Base-by-base conservation (phyloP, 2,329 filamentous ascomycete genomes). In the Esteya vermicola region DNA sequence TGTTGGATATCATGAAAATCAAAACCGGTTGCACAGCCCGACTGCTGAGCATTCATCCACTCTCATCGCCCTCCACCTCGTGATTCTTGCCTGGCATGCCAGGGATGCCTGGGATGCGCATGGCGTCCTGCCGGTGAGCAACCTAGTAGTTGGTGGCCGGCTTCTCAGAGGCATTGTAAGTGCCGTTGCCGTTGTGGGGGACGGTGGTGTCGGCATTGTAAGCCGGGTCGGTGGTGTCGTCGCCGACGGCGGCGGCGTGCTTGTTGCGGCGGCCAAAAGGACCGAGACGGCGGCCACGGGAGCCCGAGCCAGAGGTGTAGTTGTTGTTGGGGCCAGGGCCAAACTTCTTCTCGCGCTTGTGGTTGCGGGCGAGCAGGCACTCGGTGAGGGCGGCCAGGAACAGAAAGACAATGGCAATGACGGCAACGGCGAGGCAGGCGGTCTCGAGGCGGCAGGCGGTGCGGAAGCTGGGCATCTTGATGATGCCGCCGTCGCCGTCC, bases 361-460 rank as follows among this genome's bases (percentile, higher is more conserved):
- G 54, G 45, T 53, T 48, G 42, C 52, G 54, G 40, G 45, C 46
- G 8, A 57, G 50, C n/a, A 43, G 37, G 18, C 54, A 30, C 44
- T 55, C 55, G 21, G 45, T 44, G 28, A 49, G 21, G 25, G 47
- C 43, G 9, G 56, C 48, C 38, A 53, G 19, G 35, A 53, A 20
- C 39, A 55, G 51, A 39, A 56, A 62, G 49, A 61, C 48, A 38
- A 82, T 76, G 52, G 71, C 81, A 42, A 86, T 72, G 44, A 95
- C 81, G 23, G 86, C 65, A 14, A 91, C 77, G 4, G 83, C 81
- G 48, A 95, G 78, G 44, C 68, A 72, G 33, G 79, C 85, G 37
- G 78, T 84, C 60, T 93, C 75, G 49, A 94, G 64, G 43, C 68
- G 68, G 64, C 88, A 95, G 1, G 80, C 76, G 8, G 58, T 57